phyloP scores from a whole-genome alignment of 345 rosid genomes.

The Bretschneidera sinensis region DNA sequence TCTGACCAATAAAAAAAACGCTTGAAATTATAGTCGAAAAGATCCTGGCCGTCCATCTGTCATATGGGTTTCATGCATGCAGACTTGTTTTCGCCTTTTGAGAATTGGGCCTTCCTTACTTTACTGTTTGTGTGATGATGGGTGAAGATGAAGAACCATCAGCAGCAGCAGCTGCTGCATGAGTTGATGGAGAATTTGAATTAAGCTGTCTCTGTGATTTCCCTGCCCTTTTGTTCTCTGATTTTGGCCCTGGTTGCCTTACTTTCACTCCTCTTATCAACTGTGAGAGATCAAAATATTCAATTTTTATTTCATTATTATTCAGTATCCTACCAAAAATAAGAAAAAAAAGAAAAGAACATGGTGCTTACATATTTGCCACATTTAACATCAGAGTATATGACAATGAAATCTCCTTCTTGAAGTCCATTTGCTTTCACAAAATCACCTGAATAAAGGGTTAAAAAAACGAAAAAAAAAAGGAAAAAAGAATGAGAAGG shows the following conservation, averaged over 20 bases:
- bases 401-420: constrained; percentile 98
- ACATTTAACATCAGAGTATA: constrained; percentile 87
- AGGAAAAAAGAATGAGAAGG: background rate
- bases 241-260: constrained; percentile 62
- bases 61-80: constrained; percentile 37
- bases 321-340: background rate
- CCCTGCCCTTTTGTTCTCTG: constrained; percentile 57
- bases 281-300: constrained; percentile 29
- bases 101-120: constrained; percentile 2
- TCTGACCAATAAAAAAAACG: no score
- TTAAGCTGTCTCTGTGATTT: constrained; percentile 58
- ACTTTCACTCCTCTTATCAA: constrained; percentile 97
- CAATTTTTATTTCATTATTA: background rate
- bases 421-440: constrained; percentile 91
- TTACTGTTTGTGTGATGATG: constrained; percentile 19
- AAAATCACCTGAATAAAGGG: constrained; percentile 59
- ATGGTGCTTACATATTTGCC: constrained; percentile 78
- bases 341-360: background rate
- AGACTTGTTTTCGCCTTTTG: constrained; percentile 12
- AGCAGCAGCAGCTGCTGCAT: constrained; percentile 7
- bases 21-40: no score
- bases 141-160: constrained; percentile 23
- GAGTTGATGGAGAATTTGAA: constrained; percentile 36
- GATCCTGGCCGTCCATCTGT: constrained; percentile 30
- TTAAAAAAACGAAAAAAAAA: background rate